Base-by-base conservation (phyloP, 2,329 filamentous ascomycete species). In the Pseudocercospora vitis region DNA sequence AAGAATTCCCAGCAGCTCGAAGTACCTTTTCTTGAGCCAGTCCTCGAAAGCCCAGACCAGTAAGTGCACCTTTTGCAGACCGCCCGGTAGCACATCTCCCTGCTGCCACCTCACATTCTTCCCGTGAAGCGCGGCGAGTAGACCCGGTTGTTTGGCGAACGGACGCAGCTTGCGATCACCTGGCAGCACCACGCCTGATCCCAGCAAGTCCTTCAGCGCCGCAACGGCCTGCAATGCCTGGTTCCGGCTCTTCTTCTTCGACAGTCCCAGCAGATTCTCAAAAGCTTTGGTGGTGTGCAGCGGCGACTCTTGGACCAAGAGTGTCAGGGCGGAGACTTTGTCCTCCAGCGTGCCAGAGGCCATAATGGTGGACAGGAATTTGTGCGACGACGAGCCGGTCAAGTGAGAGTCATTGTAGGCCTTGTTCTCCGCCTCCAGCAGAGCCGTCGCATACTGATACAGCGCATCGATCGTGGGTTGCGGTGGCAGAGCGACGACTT, bases 331-430 rank as follows among this genome's bases (percentile, higher is more conserved):
- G 2, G 94, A 99, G 37, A 97, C 87, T 71, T 96, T 97, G 71
- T 99, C 94, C 52, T 91, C 95, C 63, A 97, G 82, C 7, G 95
- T 99, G 78, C 94, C 94, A 1, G 91, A 95, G 7, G 90, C 79
- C 89, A 97, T 96, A 70, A 99, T 96, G 14, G 91, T 95, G 1
- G 91, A 89, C 78, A 97, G 86, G 77, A 99, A 99, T 71, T 91
- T 95, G 73, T 95, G 88, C 33, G 91, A 92, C 2, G 92, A 94
- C 21, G 89, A 90, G 47, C 89, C 84, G 5, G 88, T 84, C 52
- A 88, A 76, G 62, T 89, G 79, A 33, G 80, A 86, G 21, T 84
- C 82, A 51, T 80, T 80, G 73, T 96, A 99, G 42, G 82, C 78
- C 33, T 82, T 79, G 57, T 87, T 87, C 68, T 99, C 94, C 21